A percentile compares a stretch with the other conserved stretches of the same genome.
These are phyloP conservation scores for barrel medic (Medicago truncatula) DNA, from an alignment of 306 rosid genomes.

Conservation along the genomic window MtrunA17r5.0-ANR NC_053044.1:51736501-51737000, in stretches of 20 bases:
- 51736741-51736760: background rate
- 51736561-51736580: too few species aligned
- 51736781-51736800: constrained; percentile 45
- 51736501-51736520: too few species aligned
- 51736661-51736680: constrained; percentile 57
- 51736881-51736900: constrained; percentile 54
- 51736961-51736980: constrained; percentile 74
- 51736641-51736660: constrained; percentile 55
- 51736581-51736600: too few species aligned
- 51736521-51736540: too few species aligned
- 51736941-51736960: constrained; percentile 56
- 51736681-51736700: constrained; percentile 76
- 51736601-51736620: constrained; percentile 10
- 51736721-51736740: constrained; percentile 65
- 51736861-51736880: constrained; percentile 82
- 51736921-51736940: background rate
- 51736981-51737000: constrained; percentile 77
- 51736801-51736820: constrained; percentile 81
- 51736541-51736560: too few species aligned
- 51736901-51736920: background rate
- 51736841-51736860: constrained; percentile 81
- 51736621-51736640: constrained; percentile 11
- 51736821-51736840: constrained; percentile 77
- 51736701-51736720: constrained; percentile 85
- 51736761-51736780: constrained; percentile 40